These are phyloP conservation scores for Phytophthora idaei DNA, from an alignment of 352 stramenopile genomes.

Conservation along the genomic window DNA sequence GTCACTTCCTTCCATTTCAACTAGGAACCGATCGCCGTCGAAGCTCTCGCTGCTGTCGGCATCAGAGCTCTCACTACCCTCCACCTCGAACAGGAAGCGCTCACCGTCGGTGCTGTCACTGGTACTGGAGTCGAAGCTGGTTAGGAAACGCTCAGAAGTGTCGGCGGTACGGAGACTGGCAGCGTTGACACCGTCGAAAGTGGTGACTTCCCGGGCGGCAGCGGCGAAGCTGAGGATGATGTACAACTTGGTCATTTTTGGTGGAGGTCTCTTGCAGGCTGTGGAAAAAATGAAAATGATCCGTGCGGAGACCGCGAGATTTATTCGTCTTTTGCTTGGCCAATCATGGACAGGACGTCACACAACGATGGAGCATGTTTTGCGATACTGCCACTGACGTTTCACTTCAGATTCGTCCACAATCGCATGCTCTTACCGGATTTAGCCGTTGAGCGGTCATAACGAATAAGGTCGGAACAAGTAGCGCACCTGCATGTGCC, in stretches of 20 bases:
- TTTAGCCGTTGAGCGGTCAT: no score
- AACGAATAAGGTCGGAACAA: no score
- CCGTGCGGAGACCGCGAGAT: background rate
- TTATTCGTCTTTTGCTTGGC: no score
- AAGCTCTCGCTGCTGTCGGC: constrained; percentile 15
- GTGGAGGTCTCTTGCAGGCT: background rate
- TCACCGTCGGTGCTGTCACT: constrained; percentile 19
- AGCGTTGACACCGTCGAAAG: constrained; percentile 16
- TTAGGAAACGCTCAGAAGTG: background rate
- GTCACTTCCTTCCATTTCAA: constrained; percentile 10
- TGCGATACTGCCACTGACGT: no score
- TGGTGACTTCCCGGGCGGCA: constrained; percentile 12
- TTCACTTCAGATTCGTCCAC: no score
- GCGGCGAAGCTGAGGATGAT: constrained; percentile 27
- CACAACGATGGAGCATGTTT: no score
- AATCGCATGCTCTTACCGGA: no score
- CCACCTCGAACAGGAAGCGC: constrained; percentile 25
- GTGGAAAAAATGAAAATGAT: constrained; percentile 30
- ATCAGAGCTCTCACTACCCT: constrained; percentile 10
- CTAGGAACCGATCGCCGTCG: constrained; percentile 16
- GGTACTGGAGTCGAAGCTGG: constrained; percentile 13
- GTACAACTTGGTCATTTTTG: constrained; percentile 36
- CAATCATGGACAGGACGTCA: no score
- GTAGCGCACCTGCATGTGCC: no score
- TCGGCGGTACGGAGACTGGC: constrained; percentile 12